These are phyloP conservation scores for Arachnopeziza araneosa DNA, from an alignment of 2,329 filamentous ascomycete genomes.

Conservation along the genomic window DNA sequence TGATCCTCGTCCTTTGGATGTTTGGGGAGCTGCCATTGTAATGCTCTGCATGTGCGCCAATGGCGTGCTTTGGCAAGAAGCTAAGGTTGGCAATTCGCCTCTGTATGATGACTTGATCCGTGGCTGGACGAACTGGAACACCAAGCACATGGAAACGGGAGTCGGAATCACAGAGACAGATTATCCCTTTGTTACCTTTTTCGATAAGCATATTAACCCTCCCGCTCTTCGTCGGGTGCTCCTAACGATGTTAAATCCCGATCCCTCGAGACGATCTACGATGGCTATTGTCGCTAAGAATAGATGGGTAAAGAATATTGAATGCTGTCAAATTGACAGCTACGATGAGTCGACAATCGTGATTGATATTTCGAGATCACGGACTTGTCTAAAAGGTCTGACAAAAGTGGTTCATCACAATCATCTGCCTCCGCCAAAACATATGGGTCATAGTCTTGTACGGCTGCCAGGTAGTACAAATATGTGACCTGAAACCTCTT, in stretches of 20 bases:
- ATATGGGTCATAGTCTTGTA: constrained; percentile 24
- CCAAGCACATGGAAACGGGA: constrained; percentile 30
- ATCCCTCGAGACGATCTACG: constrained; percentile 63
- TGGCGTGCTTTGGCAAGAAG: constrained; percentile 69
- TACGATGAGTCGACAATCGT: constrained; percentile 55
- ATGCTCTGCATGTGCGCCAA: constrained; percentile 72
- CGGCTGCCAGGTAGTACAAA: constrained; percentile 25
- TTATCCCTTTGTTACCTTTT: constrained; percentile 59
- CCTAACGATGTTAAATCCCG: constrained; percentile 76
- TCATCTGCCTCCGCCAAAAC: constrained; percentile 24
- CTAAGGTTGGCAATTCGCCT: constrained; percentile 45
- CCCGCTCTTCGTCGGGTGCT: constrained; percentile 65
- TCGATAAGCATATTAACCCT: constrained; percentile 62
- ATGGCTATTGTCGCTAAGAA: constrained; percentile 65
- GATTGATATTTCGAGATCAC: constrained; percentile 50
- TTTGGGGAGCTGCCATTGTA: constrained; percentile 81
- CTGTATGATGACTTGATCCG: constrained; percentile 57
- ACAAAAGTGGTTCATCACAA: constrained; percentile 36
- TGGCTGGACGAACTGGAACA: constrained; percentile 65
- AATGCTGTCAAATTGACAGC: constrained; percentile 72
- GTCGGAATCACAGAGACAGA: constrained; percentile 51
- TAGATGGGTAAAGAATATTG: constrained; percentile 67
- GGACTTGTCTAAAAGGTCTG: constrained; percentile 31
- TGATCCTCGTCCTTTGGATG: constrained; percentile 75
- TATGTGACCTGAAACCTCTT: constrained; percentile 14